Conservation (phyloP, 805 yeast genomes). For the Blastobotrys americana region DNA sequence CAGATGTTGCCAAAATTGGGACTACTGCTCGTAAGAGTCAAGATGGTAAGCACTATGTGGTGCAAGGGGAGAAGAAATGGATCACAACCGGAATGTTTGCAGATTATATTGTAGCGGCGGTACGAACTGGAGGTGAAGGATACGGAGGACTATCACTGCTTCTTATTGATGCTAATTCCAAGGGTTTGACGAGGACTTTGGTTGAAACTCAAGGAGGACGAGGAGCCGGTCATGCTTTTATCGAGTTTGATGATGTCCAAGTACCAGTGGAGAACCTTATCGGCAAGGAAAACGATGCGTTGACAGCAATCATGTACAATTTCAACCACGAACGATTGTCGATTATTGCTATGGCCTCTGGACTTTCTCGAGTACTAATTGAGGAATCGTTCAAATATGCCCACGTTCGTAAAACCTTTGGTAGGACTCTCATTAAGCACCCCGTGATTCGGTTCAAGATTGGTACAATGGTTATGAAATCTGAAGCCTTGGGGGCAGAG, state of each 20-base stretch:
- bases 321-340: conserved; percentile 34
- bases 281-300: conserved; percentile 31
- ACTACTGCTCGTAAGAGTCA: conserved; percentile 7
- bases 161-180: conserved; percentile 1
- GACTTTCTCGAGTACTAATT: conserved; percentile 27
- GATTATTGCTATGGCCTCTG: conserved; percentile 29
- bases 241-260: conserved; percentile 33
- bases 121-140: conserved; percentile 10
- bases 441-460: conserved; percentile 32
- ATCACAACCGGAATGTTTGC: conserved; percentile 8
- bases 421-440: conserved; percentile 30
- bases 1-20: conserved; percentile 8
- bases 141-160: conserved; percentile 6
- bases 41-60: conserved; percentile 9
- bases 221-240: conserved; percentile 32
- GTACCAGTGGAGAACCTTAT: conserved; percentile 30
- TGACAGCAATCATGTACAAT: conserved; percentile 31
- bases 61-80: conserved; percentile 12
- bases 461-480: conserved; percentile 31
- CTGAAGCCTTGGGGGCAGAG: conserved; percentile 31
- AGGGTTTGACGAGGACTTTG: neutral
- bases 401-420: conserved; percentile 32
- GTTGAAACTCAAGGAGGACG: conserved; percentile 31
- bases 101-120: conserved; percentile 9
- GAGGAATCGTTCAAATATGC: conserved; percentile 32